Percentiles rank a stretch among this genome's conserved stretches.
phyloP scores from a whole-genome alignment of 106 monocot species.

The Dioscorea zingiberensis region DNA sequence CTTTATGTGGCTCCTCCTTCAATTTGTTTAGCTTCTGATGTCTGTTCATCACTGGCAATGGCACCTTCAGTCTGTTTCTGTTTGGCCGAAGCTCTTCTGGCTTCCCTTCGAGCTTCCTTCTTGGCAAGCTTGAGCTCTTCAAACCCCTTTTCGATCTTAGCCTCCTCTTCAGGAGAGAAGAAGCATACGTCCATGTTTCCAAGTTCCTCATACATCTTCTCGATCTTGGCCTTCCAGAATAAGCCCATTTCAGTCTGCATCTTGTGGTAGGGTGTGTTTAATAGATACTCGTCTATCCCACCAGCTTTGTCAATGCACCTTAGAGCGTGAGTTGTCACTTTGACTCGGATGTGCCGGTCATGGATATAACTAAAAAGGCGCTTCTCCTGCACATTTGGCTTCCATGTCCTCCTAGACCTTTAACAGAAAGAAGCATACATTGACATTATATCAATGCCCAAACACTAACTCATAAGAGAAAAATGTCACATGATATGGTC shows the following conservation, averaged over 20 bases:
- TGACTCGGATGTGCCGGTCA: slow-evolving; percentile 66
- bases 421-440: not conserved
- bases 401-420: slow-evolving; percentile 72
- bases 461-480: no score
- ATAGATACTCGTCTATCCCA: slow-evolving; percentile 84
- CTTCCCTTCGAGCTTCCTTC: slow-evolving; percentile 29
- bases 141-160: slow-evolving; percentile 46
- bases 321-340: slow-evolving; percentile 87
- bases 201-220: slow-evolving; percentile 68
- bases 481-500: no score
- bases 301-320: slow-evolving; percentile 94
- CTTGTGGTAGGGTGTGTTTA: slow-evolving; percentile 75
- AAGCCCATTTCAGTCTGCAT: slow-evolving; percentile 86
- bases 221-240: slow-evolving; percentile 76
- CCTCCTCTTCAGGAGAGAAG: slow-evolving; percentile 56
- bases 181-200: slow-evolving; percentile 56
- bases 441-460: no score
- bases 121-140: slow-evolving; percentile 38
- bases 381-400: slow-evolving; percentile 90
- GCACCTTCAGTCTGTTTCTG: slow-evolving; percentile 15
- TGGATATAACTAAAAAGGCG: slow-evolving; percentile 85
- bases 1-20: slow-evolving; percentile 7
- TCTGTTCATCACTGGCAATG: slow-evolving; percentile 4
- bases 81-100: slow-evolving; percentile 19
- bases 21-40: slow-evolving; percentile 7